Evolutionary conservation across 768 basidiomycete genomes (phyloP).

Genomic region (Termitomyces sp.): DNA sequence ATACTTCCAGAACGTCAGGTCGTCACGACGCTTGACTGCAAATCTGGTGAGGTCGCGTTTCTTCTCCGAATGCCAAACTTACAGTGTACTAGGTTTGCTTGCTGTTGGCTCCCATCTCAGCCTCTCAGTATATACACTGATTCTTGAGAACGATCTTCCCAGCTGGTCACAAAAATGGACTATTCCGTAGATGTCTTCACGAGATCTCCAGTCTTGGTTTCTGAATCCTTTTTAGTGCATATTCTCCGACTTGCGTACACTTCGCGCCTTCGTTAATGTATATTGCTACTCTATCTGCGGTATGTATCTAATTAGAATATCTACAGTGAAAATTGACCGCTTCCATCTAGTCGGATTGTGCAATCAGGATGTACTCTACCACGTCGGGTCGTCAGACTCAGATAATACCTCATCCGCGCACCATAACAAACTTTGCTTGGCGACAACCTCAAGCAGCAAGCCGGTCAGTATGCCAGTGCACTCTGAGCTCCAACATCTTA

Average conservation of each 20-base stretch:
- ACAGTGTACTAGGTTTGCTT: constrained; percentile 59
- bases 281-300: constrained; percentile 63
- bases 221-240: constrained; percentile 34
- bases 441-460: constrained; percentile 66
- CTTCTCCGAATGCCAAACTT: constrained; percentile 19
- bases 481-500: background rate
- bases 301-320: constrained; percentile 29
- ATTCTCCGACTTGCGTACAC: constrained; percentile 49
- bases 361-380: constrained; percentile 68
- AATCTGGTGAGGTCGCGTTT: constrained; percentile 52
- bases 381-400: constrained; percentile 71
- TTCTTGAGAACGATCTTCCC: constrained; percentile 78
- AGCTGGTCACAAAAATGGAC: constrained; percentile 85
- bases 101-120: constrained; percentile 61
- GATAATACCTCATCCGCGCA: constrained; percentile 69
- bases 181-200: constrained; percentile 42
- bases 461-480: constrained; percentile 33
- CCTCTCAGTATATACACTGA: constrained; percentile 73
- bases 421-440: constrained; percentile 71
- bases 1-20: constrained; percentile 52
- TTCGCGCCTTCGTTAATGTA: constrained; percentile 79
- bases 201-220: constrained; percentile 3
- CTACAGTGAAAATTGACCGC: background rate
- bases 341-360: constrained; percentile 47
- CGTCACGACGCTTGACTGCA: constrained; percentile 68